These are phyloP conservation scores for Orbilia javanica DNA, from an alignment of 2,329 filamentous ascomycete genomes.

Conservation along the genomic window DNA sequence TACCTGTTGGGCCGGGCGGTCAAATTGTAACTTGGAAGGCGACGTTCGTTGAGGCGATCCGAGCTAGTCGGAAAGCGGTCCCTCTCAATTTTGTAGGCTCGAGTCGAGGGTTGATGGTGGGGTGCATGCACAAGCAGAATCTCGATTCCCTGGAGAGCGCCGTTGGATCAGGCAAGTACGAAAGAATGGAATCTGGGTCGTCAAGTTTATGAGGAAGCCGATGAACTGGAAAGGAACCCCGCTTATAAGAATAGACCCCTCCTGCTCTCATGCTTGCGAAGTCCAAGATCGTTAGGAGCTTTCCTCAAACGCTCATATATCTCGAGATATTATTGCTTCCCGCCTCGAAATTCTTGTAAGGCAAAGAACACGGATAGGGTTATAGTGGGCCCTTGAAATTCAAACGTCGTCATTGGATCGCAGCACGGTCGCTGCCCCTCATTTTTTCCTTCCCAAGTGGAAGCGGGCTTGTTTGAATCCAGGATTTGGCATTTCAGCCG, in stretches of 20 bases:
- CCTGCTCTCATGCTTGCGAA: neutral
- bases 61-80: slow-evolving; percentile 40
- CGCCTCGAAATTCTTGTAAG: slow-evolving; percentile 36
- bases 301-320: slow-evolving; percentile 22
- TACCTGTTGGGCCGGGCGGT: slow-evolving; percentile 35
- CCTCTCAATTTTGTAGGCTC: slow-evolving; percentile 30
- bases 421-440: slow-evolving; percentile 40
- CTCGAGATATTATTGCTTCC: slow-evolving; percentile 41
- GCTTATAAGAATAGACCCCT: slow-evolving; percentile 36
- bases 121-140: neutral
- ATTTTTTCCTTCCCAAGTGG: slow-evolving; percentile 13
- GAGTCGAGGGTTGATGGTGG: slow-evolving; percentile 33
- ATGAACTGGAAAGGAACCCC: slow-evolving; percentile 28
- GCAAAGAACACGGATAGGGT: slow-evolving; percentile 31
- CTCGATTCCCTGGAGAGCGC: neutral
- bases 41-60: slow-evolving; percentile 29
- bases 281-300: slow-evolving; percentile 21
- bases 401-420: slow-evolving; percentile 25
- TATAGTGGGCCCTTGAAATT: slow-evolving; percentile 18
- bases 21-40: slow-evolving; percentile 41
- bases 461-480: slow-evolving; percentile 32
- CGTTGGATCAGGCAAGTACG: slow-evolving; percentile 45
- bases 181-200: slow-evolving; percentile 3
- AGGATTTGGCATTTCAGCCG: slow-evolving; percentile 58
- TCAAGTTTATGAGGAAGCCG: slow-evolving; percentile 22